phyloP scores from a whole-genome alignment of 2,329 filamentous ascomycete species.

The Alternaria gaisen region DNA sequence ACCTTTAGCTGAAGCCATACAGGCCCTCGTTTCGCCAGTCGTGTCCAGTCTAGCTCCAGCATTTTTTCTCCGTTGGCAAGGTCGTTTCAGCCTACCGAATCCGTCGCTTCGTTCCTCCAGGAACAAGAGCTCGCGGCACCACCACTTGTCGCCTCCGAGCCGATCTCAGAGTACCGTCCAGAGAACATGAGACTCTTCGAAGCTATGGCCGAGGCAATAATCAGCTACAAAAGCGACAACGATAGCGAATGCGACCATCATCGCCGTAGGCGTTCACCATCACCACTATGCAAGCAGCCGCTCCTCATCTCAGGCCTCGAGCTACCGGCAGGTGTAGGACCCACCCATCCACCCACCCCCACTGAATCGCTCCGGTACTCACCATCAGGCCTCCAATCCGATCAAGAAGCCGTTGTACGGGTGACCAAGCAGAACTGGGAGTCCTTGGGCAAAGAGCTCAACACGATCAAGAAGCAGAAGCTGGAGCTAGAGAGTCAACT shows the following conservation, averaged over 20 bases:
- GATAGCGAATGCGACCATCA: not conserved
- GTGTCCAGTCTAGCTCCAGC: not conserved
- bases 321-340: not conserved
- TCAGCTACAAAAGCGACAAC: constrained; percentile 1
- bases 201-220: constrained; percentile 1
- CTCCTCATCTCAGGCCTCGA: not conserved
- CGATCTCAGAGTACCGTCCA: not conserved
- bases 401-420: constrained; percentile 7
- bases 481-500: constrained; percentile 14
- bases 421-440: constrained; percentile 19
- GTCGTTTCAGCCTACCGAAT: constrained; percentile 5
- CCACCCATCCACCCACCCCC: constrained; percentile 14
- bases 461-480: constrained; percentile 11
- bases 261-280: not conserved
- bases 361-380: constrained; percentile 3
- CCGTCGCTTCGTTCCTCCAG: constrained; percentile 18
- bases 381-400: not conserved
- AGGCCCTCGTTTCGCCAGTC: constrained; percentile 17
- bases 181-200: constrained; percentile 10
- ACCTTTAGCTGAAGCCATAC: not conserved
- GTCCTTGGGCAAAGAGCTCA: constrained; percentile 2
- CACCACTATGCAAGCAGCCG: not conserved
- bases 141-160: not conserved
- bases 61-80: constrained; percentile 16
- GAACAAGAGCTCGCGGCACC: constrained; percentile 7